These are phyloP conservation scores for Stachybotrys elegans DNA, from an alignment of 2,329 filamentous ascomycete species.

Conservation along the genomic window DNA sequence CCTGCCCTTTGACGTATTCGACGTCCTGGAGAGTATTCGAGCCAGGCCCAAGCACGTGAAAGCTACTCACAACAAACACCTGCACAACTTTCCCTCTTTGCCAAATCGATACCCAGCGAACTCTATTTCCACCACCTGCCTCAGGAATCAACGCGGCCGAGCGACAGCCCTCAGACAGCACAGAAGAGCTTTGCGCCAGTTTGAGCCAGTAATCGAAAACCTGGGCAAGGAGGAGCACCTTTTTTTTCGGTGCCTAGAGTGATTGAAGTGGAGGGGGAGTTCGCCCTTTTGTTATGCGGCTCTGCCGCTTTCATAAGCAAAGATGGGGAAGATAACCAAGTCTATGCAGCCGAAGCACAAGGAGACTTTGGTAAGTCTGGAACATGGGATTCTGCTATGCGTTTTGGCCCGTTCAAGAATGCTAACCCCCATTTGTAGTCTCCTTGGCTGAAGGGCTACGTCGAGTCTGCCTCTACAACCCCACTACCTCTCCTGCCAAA, in stretches of 20 bases:
- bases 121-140: no score
- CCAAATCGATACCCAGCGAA: not conserved
- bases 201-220: no score
- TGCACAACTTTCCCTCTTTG: not conserved
- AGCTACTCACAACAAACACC: not conserved
- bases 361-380: constrained; percentile 60
- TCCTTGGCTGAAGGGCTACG: constrained; percentile 78
- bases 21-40: not conserved
- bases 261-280: constrained; percentile 54
- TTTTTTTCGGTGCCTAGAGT: no score
- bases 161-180: no score
- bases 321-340: constrained; percentile 66
- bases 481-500: constrained; percentile 73
- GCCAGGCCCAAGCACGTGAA: not conserved
- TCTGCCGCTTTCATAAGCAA: constrained; percentile 52
- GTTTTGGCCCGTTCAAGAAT: no score
- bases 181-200: no score
- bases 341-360: constrained; percentile 61
- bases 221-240: no score
- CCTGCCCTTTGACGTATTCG: not conserved
- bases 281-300: constrained; percentile 46
- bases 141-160: no score
- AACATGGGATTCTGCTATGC: no score
- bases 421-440: constrained; percentile 53
- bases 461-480: constrained; percentile 62